Evolutionary conservation across 2,329 filamentous ascomycete species (phyloP).

Genomic region (Sordariomycetes sp.): DNA sequence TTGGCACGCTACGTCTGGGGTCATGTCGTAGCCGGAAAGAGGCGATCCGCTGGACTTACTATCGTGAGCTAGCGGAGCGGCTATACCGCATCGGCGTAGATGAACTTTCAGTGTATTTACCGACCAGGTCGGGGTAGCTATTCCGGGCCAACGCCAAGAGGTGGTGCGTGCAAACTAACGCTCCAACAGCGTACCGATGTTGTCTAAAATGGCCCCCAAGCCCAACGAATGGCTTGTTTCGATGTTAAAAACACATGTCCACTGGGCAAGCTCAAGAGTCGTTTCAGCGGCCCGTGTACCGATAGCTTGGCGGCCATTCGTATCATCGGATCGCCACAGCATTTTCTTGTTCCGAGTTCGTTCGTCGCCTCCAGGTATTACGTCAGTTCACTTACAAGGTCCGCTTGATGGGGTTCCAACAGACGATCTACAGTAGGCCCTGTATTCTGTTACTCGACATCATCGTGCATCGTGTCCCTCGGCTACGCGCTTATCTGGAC

Average conservation of each 20-base stretch:
- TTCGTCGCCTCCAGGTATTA: background rate
- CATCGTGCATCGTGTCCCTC: background rate
- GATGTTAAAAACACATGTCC: too few relatives aligned
- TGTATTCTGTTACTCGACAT: background rate
- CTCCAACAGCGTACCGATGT: background rate
- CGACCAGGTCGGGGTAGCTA: background rate
- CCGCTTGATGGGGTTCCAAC: background rate
- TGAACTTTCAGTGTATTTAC: too few relatives aligned
- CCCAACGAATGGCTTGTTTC: too few relatives aligned
- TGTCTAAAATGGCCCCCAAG: background rate
- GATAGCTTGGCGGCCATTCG: too few relatives aligned
- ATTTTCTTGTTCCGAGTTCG: background rate
- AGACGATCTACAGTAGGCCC: background rate
- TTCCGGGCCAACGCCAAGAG: background rate
- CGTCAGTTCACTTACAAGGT: background rate
- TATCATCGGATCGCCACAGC: too few relatives aligned
- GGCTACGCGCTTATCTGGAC: background rate
- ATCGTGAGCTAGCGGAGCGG: too few relatives aligned
- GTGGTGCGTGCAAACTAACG: background rate
- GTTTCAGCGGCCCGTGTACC: too few relatives aligned
- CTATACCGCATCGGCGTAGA: too few relatives aligned
- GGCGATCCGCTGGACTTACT: too few relatives aligned
- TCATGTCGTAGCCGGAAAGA: too few relatives aligned
- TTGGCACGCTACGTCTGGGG: too few relatives aligned
- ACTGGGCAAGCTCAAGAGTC: too few relatives aligned